A percentile compares a stretch with the other conserved stretches of the same genome.
These are phyloP conservation scores for Hypoxylon sp. DNA, from an alignment of 2,329 filamentous ascomycete species.

Conservation along the genomic window DNA sequence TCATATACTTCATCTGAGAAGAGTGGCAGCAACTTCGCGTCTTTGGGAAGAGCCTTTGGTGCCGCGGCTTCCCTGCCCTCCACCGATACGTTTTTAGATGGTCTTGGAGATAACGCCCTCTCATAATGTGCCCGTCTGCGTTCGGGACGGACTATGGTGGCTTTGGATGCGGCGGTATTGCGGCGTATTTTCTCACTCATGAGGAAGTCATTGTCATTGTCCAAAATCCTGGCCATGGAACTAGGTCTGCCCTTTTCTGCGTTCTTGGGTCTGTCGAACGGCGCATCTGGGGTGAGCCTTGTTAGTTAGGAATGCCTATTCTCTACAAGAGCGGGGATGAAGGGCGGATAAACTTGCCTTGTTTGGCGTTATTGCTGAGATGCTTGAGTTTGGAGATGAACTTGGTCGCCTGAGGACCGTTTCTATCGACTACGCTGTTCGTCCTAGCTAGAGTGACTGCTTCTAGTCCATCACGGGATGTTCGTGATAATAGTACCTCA, in stretches of 20 bases:
- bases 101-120: not conserved
- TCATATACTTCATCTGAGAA: constrained; percentile 35
- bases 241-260: not conserved
- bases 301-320: constrained; percentile 1
- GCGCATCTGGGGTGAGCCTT: constrained; percentile 8
- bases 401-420: constrained; percentile 46
- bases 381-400: constrained; percentile 52
- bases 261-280: not conserved
- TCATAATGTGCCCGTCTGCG: constrained; percentile 11
- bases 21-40: constrained; percentile 10
- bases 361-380: constrained; percentile 36
- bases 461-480: constrained; percentile 57
- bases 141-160: not conserved
- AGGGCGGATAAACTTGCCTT: constrained; percentile 28
- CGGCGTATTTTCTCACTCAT: constrained; percentile 46
- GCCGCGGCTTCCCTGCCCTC: not conserved
- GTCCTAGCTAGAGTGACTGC: constrained; percentile 60
- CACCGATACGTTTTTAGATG: not conserved
- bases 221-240: constrained; percentile 41
- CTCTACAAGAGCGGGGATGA: too few relatives aligned
- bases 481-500: constrained; percentile 53
- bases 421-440: constrained; percentile 58
- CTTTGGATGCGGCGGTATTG: constrained; percentile 26
- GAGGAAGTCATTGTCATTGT: constrained; percentile 45
- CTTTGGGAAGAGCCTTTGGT: not conserved